These are phyloP conservation scores for Stenocarpella maydis DNA, from an alignment of 2,329 filamentous ascomycete species.

Conservation along the genomic window DNA sequence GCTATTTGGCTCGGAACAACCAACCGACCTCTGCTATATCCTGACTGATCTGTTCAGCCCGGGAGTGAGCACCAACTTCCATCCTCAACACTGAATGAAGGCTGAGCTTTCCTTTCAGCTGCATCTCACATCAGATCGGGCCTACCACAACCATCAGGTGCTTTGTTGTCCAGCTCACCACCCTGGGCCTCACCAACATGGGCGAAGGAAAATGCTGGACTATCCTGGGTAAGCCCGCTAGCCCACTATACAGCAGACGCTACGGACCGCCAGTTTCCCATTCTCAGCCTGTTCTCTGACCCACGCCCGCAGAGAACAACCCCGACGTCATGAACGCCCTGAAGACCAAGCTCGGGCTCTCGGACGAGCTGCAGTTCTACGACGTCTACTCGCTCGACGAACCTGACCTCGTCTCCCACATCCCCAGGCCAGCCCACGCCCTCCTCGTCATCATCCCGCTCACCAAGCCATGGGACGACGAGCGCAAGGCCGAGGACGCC, in stretches of 20 bases:
- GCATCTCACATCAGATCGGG: constrained; percentile 34
- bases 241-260: background rate
- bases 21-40: background rate
- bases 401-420: constrained; percentile 75
- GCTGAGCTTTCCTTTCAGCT: background rate
- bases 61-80: too few relatives aligned
- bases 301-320: constrained; percentile 60
- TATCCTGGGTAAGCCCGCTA: constrained; percentile 30
- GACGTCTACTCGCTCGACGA: constrained; percentile 86
- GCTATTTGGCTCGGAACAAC: background rate
- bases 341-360: constrained; percentile 75
- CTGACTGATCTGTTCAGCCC: background rate
- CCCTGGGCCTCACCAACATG: constrained; percentile 31
- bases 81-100: background rate
- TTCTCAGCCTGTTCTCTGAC: constrained; percentile 13
- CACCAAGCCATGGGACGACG: constrained; percentile 49
- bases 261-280: background rate
- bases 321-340: constrained; percentile 81
- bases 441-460: constrained; percentile 83
- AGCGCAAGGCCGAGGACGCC: constrained; percentile 64
- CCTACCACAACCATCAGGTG: constrained; percentile 1
- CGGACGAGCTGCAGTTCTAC: constrained; percentile 73
- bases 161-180: background rate
- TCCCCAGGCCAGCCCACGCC: constrained; percentile 79
- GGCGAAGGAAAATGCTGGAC: constrained; percentile 29